Evolutionary conservation across 805 yeast genomes (phyloP), one percentile per base, ranked within the genome.

Genomic region (Saturnispora bothae): DNA sequence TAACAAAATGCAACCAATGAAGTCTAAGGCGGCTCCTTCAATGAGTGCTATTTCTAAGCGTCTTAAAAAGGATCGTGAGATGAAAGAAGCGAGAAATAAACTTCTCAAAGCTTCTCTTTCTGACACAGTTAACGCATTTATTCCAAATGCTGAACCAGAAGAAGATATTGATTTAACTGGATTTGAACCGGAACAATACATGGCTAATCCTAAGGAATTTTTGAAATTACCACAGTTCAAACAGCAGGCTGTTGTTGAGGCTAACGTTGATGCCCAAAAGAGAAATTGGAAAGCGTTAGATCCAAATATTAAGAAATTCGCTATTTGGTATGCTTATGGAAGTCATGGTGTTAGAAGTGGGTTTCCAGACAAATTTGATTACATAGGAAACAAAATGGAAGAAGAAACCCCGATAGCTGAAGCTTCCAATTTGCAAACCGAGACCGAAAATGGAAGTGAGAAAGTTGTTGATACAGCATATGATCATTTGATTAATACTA

Each of bases 341-440:
- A 64, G 78, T 34, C 73, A 81, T 68, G 92, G 86, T 0, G 78
- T 75, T 1, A 64, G 94, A 44, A 76, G 71, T 34, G 70, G 71
- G 16, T 68, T 78, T 39, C 57, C 57, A 14, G 57, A 59, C 35
- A 64, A 64, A 45, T 64, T 73, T 62, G 63, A 60, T 40, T 54
- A 26, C 15, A 10, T 7, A 10, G 9, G 10, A 22, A 10, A 22
- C 6, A 6, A 22, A 22, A 6, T 26, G 7, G 35, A 39, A 16
- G 22, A 32, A 36, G 38, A 41, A 22, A 22, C 19, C 6, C 19
- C 21, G 7, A 33, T 16, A 14, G 28, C 2, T 19, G 27, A 18
- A 14, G 34, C 26, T 3, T 9, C 18, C 26, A 30, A 3, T 13
- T 23, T 18, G 19, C 6, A n/a, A 7, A 22, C 17, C 10, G 20